Conservation (phyloP, 345 rosid genomes). For the Noccaea caerulescens region DNA sequence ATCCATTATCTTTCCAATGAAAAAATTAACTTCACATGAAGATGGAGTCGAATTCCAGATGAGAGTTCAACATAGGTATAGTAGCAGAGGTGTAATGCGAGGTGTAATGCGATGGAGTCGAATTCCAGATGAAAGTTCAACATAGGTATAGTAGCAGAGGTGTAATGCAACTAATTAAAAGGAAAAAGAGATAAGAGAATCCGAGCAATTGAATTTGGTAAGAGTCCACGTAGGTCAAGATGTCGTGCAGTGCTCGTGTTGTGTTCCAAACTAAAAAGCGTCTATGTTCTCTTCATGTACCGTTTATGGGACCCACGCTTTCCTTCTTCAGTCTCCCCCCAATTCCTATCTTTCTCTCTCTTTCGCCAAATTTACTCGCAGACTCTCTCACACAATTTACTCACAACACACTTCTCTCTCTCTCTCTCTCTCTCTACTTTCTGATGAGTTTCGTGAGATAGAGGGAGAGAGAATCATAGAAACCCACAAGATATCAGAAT, state of each 20-base stretch:
- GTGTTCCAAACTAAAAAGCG: conserved; percentile 46
- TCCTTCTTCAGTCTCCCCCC: conserved; percentile 29
- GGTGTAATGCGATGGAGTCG: no score
- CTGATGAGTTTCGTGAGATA: conserved; percentile 22
- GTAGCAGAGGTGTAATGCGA: no score
- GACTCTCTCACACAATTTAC: neutral
- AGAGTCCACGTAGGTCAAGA: conserved; percentile 48
- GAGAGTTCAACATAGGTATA: no score
- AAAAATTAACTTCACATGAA: no score
- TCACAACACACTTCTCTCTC: neutral
- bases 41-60: no score
- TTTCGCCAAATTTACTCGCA: conserved; percentile 16
- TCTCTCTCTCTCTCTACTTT: conserved; percentile 16
- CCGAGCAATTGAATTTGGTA: conserved; percentile 25
- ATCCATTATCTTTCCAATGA: no score
- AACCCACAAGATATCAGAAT: conserved; percentile 1
- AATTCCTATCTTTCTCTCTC: conserved; percentile 12
- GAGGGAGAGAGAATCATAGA: conserved; percentile 17
- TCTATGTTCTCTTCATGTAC: conserved; percentile 50
- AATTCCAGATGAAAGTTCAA: no score
- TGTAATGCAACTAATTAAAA: neutral
- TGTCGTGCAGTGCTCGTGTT: conserved; percentile 45
- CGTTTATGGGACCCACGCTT: conserved; percentile 35
- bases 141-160: no score
- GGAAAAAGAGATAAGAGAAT: neutral